phyloP scores from a whole-genome alignment of 1,284 basidiomycete genomes.

The Cutaneotrichosporon sp. region DNA sequence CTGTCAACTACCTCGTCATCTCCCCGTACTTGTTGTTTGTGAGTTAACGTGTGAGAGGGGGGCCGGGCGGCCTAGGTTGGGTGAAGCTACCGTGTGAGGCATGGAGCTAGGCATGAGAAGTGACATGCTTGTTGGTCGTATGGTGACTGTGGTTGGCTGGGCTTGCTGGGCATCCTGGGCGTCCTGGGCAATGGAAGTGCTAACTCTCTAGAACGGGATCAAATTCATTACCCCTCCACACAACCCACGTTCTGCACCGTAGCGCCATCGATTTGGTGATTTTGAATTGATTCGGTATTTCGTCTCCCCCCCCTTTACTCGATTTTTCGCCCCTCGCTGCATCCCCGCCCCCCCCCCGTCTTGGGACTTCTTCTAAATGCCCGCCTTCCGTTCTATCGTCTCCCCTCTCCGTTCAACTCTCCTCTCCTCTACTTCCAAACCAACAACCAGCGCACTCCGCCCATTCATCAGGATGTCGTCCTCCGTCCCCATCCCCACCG shows the following conservation, averaged over 20 bases:
- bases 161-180: neutral
- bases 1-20: too few relatives aligned
- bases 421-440: constrained; percentile 20
- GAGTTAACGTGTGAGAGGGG: too few relatives aligned
- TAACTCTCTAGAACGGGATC: neutral
- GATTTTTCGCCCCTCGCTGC: too few relatives aligned
- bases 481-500: constrained; percentile 50
- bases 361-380: constrained; percentile 26
- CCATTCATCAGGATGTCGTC: constrained; percentile 46
- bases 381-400: constrained; percentile 18
- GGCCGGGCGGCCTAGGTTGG: too few relatives aligned
- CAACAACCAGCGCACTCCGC: constrained; percentile 19
- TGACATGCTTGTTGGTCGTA: too few relatives aligned
- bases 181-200: neutral
- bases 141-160: neutral
- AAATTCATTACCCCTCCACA: neutral
- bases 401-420: constrained; percentile 17
- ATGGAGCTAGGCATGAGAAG: too few relatives aligned
- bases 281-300: neutral
- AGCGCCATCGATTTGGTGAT: constrained; percentile 1
- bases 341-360: too few relatives aligned
- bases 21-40: too few relatives aligned
- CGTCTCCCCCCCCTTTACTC: constrained; percentile 4
- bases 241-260: neutral
- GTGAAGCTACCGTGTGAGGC: too few relatives aligned